Evolutionary conservation across 2,329 filamentous ascomycete genomes (phyloP).

Genomic region (Aspergillus jensenii): DNA sequence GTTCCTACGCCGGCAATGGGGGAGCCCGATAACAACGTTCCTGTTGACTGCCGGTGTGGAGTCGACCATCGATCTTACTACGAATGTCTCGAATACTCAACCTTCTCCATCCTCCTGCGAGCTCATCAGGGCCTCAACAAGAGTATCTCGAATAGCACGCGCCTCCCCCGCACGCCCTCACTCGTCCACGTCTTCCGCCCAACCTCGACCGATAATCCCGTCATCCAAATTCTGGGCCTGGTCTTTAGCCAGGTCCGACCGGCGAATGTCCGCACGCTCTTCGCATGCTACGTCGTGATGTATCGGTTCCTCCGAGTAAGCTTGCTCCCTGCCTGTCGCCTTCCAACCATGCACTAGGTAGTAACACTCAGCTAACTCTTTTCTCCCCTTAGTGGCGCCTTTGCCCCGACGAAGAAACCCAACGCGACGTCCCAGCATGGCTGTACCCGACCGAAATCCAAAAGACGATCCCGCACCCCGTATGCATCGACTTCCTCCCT

Average conservation of each 20-base stretch:
- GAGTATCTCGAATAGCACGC: constrained; percentile 10
- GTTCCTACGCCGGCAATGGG: constrained; percentile 2
- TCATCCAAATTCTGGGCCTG: constrained; percentile 11
- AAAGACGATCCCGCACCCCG: constrained; percentile 11
- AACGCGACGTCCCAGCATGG: constrained; percentile 11
- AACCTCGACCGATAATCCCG: constrained; percentile 12
- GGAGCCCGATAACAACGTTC: constrained; percentile 10
- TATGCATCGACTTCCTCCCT: constrained; percentile 13
- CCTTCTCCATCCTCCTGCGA: constrained; percentile 8
- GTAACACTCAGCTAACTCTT: background rate
- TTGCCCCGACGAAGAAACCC: constrained; percentile 13
- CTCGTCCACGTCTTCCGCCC: constrained; percentile 11
- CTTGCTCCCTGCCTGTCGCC: background rate
- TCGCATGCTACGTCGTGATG: constrained; percentile 12
- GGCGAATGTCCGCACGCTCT: constrained; percentile 11
- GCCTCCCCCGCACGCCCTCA: constrained; percentile 8
- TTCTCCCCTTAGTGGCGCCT: constrained; percentile 7
- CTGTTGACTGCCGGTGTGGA: constrained; percentile 12
- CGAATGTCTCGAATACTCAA: constrained; percentile 12
- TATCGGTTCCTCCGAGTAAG: constrained; percentile 11
- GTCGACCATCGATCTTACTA: constrained; percentile 11
- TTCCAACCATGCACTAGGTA: background rate
- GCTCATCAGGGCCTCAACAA: constrained; percentile 13
- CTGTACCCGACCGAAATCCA: constrained; percentile 13
- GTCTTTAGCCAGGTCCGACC: constrained; percentile 13